Conservation (phyloP, 345 rosid species). For the Acer saccharum region DNA sequence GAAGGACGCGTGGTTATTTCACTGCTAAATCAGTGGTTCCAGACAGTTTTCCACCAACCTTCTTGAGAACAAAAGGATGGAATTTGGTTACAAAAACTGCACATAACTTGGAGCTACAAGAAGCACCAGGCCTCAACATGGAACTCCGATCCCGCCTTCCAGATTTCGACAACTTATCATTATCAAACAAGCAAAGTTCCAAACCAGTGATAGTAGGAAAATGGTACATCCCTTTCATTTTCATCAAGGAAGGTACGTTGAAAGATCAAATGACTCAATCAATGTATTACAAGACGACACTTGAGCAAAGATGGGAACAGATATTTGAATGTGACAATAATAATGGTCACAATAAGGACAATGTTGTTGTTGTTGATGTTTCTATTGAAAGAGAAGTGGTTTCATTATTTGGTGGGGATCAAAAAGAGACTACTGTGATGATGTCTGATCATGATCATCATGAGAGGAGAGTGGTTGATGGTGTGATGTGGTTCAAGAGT, state of each 20-base stretch:
- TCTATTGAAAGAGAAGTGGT: neutral
- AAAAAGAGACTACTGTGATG: neutral
- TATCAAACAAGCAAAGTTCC: conserved; percentile 4
- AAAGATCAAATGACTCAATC: neutral
- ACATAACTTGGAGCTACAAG: conserved; percentile 32
- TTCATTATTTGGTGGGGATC: neutral
- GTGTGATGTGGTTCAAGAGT: conserved; percentile 36
- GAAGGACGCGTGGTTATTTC: neutral
- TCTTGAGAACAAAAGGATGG: conserved; percentile 56
- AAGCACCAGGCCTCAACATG: conserved; percentile 57
- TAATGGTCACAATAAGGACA: neutral
- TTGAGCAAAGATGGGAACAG: neutral
- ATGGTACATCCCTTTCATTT: neutral
- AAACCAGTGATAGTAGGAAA: neutral
- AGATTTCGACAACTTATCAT: conserved; percentile 28
- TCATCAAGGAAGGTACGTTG: neutral
- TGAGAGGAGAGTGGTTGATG: conserved; percentile 14
- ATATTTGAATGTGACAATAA: neutral
- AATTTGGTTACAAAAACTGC: conserved; percentile 26
- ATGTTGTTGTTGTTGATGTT: neutral
- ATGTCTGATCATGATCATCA: neutral
- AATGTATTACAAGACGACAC: neutral
- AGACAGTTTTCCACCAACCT: conserved; percentile 52
- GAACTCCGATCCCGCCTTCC: conserved; percentile 47
- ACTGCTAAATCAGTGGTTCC: conserved; percentile 48